Conservation (phyloP, 208 protist genomes). For the Crithidia sp. region DNA sequence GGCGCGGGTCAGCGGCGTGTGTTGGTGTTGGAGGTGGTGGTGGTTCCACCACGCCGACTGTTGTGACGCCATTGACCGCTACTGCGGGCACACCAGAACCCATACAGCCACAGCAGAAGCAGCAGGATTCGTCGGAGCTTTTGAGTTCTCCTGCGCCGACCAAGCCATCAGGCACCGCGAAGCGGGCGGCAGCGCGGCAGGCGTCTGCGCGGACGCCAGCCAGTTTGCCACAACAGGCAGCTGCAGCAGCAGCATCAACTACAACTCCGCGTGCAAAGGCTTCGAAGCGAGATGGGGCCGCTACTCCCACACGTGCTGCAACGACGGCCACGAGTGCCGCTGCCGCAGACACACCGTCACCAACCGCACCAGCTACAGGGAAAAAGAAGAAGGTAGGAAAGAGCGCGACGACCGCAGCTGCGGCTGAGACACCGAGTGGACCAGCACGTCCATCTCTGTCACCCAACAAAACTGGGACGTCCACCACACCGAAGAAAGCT, state of each 20-base stretch:
- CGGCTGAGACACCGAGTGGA: not conserved
- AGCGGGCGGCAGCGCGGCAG: too few species aligned
- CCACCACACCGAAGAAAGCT: not conserved
- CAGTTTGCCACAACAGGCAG: too few species aligned
- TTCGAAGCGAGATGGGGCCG: not conserved
- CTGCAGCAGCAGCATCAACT: not conserved
- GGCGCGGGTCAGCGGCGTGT: not conserved
- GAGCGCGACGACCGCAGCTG: not conserved
- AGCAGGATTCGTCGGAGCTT: too few species aligned
- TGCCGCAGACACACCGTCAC: not conserved
- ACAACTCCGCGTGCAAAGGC: not conserved
- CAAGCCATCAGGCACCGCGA: too few species aligned
- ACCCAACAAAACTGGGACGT: not conserved
- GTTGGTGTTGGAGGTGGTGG: too few species aligned
- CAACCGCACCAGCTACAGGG: not conserved
- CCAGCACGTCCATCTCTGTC: too few species aligned
- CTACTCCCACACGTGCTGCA: not conserved
- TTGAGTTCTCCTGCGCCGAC: too few species aligned
- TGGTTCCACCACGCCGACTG: too few species aligned
- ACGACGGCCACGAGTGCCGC: not conserved
- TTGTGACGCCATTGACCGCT: not conserved
- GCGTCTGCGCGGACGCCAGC: too few species aligned
- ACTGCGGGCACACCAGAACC: too few species aligned
- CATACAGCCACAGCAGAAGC: too few species aligned
- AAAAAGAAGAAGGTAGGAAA: conserved; percentile 14